Evolutionary conservation across 495 filamentous ascomycete species (phyloP), one percentile per base, ranked within the genome.

Genomic region (Xylaria sp.): DNA sequence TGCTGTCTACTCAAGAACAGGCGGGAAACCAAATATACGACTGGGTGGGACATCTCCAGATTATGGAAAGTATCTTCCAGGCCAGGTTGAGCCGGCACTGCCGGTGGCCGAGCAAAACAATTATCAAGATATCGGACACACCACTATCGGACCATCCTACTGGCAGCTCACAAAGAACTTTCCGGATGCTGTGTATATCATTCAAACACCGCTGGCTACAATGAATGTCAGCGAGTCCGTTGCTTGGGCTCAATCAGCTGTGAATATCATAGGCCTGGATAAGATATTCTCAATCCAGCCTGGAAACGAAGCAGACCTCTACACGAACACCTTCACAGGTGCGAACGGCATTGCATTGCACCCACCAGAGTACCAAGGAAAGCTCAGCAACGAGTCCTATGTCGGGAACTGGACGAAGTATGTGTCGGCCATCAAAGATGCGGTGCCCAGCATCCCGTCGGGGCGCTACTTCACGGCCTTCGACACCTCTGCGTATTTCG

Each of bases 281-380:
- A 74, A 70, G n/a, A 77, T 79, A 41, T 75, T 76, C 55, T 75
- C 77, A 15, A 77, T 79, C 21, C 75, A 77, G 29, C 73, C 75
- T 5, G 77, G 77, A 5, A 77, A 79, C 50, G 75, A 79, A 37
- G 67, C 77, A 17, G 55, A 77, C 65, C 71, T 79, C 0, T 79
- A 79, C 67, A 24, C 74, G 3, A 67, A 76, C 44, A 48, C 57
- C 1, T 77, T 67, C 65, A 48, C 33, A 11, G 76, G 76, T 21
- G 76, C 71, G 5, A 67, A 71, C 11, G 76, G 75, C 17, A 65
- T 78, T 19, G 62, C 72, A n/a, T 62, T 79, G 12, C 69, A 72
- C 9, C 75, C 77, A 0, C 77, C 77, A 12, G 71, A 72, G 37
- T 79, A 77, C 63, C 77, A 79, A 52, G 75, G 77, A 14, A 64